phyloP scores from a whole-genome alignment of 805 yeast genomes.

The Hanseniaspora nectarophila region DNA sequence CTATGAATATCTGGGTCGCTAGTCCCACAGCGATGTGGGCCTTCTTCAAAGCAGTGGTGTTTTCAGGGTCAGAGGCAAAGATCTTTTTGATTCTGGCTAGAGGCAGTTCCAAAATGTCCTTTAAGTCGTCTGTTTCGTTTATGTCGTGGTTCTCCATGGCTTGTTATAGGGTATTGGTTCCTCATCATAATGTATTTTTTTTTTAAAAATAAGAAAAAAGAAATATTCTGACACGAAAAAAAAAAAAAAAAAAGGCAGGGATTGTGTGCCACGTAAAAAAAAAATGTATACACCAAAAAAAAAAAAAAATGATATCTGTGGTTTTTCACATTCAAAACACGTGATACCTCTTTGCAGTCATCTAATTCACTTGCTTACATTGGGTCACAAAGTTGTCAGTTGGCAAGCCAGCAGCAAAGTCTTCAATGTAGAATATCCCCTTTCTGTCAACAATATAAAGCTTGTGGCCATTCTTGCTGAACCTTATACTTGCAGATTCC shows the following conservation, averaged over 20 bases:
- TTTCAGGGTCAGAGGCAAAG: conserved; percentile 24
- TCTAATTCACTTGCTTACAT: conserved; percentile 43
- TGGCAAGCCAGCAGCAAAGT: conserved; percentile 78
- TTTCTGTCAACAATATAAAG: conserved; percentile 67
- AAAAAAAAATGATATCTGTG: neutral
- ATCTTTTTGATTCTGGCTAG: conserved; percentile 23
- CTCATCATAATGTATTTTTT: too few relatives aligned
- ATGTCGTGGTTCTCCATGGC: too few relatives aligned
- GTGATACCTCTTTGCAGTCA: too few relatives aligned
- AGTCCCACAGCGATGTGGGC: conserved; percentile 23
- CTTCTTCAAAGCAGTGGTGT: conserved; percentile 19
- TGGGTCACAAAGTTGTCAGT: conserved; percentile 54
- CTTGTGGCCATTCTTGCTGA: conserved; percentile 72
- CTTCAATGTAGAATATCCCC: conserved; percentile 67
- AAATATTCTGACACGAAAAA: too few relatives aligned
- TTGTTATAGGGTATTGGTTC: too few relatives aligned
- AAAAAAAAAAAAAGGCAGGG: too few relatives aligned
- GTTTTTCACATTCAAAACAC: too few relatives aligned
- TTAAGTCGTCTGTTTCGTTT: neutral
- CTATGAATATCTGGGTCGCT: conserved; percentile 23
- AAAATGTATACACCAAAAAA: too few relatives aligned
- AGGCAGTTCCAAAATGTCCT: conserved; percentile 19
- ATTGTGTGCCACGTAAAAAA: too few relatives aligned
- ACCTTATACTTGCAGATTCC: conserved; percentile 69
- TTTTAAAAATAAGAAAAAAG: too few relatives aligned